These are phyloP conservation scores for Gaeumannomyces sp. DNA, from an alignment of 2,329 filamentous ascomycete species.

Conservation along the genomic window DNA sequence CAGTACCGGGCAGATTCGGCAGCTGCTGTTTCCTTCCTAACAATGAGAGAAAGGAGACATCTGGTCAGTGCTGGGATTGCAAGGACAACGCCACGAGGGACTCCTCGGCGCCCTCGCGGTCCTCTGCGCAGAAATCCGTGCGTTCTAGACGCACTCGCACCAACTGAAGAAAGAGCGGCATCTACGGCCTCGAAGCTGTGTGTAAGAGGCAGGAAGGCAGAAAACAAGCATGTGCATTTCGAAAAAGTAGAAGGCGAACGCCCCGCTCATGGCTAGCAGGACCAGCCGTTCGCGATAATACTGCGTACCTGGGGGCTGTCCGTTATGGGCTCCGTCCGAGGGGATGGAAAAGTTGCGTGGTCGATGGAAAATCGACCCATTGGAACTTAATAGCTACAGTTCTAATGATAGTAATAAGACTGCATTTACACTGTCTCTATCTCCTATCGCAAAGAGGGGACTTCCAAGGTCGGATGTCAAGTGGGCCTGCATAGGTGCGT, in stretches of 20 bases:
- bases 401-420: background rate
- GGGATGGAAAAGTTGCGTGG: background rate
- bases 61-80: constrained; percentile 33
- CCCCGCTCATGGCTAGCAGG: too few relatives aligned
- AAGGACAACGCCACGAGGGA: constrained; percentile 20
- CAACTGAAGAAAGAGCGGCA: too few relatives aligned
- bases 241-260: too few relatives aligned
- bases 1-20: constrained; percentile 28
- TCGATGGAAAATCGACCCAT: background rate
- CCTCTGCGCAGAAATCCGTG: too few relatives aligned
- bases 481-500: constrained; percentile 5
- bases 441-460: constrained; percentile 9
- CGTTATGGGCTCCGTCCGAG: too few relatives aligned
- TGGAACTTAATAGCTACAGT: background rate
- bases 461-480: constrained; percentile 1
- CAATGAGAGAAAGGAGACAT: constrained; percentile 24
- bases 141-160: too few relatives aligned
- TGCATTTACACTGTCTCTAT: background rate
- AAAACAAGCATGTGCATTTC: too few relatives aligned
- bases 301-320: too few relatives aligned
- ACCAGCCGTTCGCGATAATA: too few relatives aligned
- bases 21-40: constrained; percentile 29
- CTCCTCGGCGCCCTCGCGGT: too few relatives aligned
- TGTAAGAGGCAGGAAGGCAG: too few relatives aligned
- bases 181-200: too few relatives aligned